These are phyloP conservation scores for Diaporthe vexans DNA, from an alignment of 2,329 filamentous ascomycete genomes.

Conservation along the genomic window DNA sequence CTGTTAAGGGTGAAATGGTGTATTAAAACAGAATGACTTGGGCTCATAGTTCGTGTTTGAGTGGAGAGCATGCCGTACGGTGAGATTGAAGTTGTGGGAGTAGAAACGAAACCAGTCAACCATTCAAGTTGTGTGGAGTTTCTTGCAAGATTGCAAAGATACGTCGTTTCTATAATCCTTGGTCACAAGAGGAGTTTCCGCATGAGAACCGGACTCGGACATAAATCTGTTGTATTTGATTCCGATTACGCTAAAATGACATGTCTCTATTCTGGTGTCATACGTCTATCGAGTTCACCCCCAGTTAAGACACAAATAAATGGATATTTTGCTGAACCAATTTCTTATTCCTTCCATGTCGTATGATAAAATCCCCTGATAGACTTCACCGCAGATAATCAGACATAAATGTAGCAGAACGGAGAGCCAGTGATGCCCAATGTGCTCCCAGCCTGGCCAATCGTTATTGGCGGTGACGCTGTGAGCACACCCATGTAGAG, in stretches of 20 bases:
- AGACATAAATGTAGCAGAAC: slow-evolving; percentile 18
- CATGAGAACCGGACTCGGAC: not conserved
- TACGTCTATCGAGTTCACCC: not conserved
- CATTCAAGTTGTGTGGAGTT: too few relatives aligned
- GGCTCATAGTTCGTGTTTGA: too few relatives aligned
- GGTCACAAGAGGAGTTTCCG: too few relatives aligned
- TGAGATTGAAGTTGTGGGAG: not conserved
- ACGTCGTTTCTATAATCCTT: not conserved
- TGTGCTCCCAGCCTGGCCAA: slow-evolving; percentile 17
- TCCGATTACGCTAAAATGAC: not conserved
- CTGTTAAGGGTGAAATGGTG: too few relatives aligned
- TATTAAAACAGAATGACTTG: not conserved
- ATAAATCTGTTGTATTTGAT: not conserved
- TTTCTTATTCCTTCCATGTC: not conserved
- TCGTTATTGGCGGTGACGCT: slow-evolving; percentile 4
- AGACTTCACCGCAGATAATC: too few relatives aligned
- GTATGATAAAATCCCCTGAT: not conserved
- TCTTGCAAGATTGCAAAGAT: not conserved
- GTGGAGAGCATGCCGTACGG: not conserved
- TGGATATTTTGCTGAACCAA: too few relatives aligned
- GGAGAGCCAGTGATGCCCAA: slow-evolving; percentile 13
- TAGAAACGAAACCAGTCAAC: too few relatives aligned
- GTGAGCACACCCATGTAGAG: slow-evolving; percentile 21
- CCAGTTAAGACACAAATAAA: not conserved
- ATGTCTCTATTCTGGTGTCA: not conserved